These are phyloP conservation scores for Saprolegnia parasitica DNA, from an alignment of 352 stramenopile species.

Conservation along the genomic window DNA sequence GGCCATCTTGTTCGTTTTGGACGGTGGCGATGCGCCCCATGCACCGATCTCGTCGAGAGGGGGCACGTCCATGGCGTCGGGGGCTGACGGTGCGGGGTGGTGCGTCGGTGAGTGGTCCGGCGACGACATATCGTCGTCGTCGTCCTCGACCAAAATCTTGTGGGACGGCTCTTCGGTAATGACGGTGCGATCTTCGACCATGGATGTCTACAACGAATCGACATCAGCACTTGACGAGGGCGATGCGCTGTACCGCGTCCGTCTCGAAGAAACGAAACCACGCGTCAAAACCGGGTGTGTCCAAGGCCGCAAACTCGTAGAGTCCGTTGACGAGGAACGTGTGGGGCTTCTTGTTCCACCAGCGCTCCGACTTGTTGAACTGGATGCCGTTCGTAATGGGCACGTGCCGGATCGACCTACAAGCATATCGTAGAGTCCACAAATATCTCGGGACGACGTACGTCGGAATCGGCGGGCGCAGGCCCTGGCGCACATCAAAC, in stretches of 20 bases:
- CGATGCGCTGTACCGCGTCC: neutral
- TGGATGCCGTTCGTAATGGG: neutral
- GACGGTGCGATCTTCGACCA: neutral
- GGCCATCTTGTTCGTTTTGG: too few relatives aligned
- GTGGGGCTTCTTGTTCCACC: neutral
- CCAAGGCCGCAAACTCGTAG: slow-evolving; percentile 6
- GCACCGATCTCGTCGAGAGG: neutral
- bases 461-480: slow-evolving; percentile 1
- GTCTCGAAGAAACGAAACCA: slow-evolving; percentile 9
- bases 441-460: neutral
- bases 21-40: neutral
- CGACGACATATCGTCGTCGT: neutral
- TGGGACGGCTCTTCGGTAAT: neutral
- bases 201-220: neutral
- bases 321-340: slow-evolving; percentile 3
- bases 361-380: neutral
- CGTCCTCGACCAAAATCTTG: neutral
- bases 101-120: neutral
- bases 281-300: neutral
- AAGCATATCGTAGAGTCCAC: neutral
- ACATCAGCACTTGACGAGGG: neutral
- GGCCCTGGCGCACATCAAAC: slow-evolving; percentile 17
- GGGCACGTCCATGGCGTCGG: neutral
- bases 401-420: slow-evolving; percentile 1
- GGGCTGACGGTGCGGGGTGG: neutral